Percentiles rank a stretch among this genome's conserved stretches.
These are phyloP conservation scores for Penicillium sp. DNA, from an alignment of 2,329 filamentous ascomycete genomes.

Conservation along the genomic window DNA sequence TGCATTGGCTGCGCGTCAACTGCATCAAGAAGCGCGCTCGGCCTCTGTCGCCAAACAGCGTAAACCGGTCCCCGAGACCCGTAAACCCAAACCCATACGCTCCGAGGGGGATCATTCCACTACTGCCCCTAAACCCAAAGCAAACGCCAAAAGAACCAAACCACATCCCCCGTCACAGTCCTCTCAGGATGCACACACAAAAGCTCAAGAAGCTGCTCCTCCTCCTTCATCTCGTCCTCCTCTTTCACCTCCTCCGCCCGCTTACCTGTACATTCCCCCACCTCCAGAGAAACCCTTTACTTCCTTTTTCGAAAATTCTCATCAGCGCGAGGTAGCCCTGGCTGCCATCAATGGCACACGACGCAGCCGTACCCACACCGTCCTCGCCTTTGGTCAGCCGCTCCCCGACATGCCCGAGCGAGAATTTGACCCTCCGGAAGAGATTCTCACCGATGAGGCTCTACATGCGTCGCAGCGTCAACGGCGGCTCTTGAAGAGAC, in stretches of 20 bases:
- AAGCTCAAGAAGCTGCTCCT: constrained; percentile 1
- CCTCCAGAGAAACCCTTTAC: constrained; percentile 58
- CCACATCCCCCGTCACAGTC: constrained; percentile 3
- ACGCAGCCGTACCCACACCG: constrained; percentile 56
- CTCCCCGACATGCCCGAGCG: constrained; percentile 65
- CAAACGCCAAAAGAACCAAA: constrained; percentile 26
- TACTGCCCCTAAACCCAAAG: constrained; percentile 4
- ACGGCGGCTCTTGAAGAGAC: constrained; percentile 31
- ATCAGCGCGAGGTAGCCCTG: constrained; percentile 74
- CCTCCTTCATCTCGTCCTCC: constrained; percentile 10
- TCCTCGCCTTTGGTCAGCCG: constrained; percentile 71
- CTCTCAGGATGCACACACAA: background rate
- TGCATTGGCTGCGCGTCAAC: constrained; percentile 64
- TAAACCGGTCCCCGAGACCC: constrained; percentile 14
- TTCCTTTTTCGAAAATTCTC: constrained; percentile 79
- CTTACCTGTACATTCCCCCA: constrained; percentile 9
- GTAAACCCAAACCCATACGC: constrained; percentile 10
- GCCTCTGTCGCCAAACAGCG: constrained; percentile 43
- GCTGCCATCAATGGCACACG: constrained; percentile 47
- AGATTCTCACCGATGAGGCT: constrained; percentile 44
- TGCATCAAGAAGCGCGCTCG: constrained; percentile 64
- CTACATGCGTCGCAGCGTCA: constrained; percentile 38
- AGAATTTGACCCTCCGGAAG: constrained; percentile 71
- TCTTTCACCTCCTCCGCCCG: constrained; percentile 4
- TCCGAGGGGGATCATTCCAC: background rate